Evolutionary conservation across 2,329 filamentous ascomycete genomes (phyloP), one percentile per base, ranked within the genome.

Genomic region (Aspergillus vadensis): DNA sequence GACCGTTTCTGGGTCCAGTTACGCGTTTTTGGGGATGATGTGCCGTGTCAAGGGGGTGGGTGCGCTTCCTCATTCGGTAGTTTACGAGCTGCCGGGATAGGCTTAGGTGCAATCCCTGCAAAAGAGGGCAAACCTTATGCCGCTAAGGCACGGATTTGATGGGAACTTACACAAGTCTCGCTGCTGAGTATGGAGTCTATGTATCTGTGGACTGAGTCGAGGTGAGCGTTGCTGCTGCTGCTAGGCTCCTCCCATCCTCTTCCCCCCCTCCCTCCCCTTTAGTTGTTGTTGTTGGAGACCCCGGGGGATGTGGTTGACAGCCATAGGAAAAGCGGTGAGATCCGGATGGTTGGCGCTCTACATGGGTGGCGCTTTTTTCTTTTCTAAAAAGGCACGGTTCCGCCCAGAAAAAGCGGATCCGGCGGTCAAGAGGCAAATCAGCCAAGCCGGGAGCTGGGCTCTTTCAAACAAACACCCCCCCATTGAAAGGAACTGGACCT

Each of bases 21-120:
- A 69, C 67, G 67, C 67, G 64, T 67, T 65, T 66, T 59, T 60
- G 61, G 62, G 58, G 59, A 68, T 63, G 64, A 67, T 68, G 62
- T 67, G 64, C 65, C 66, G 67, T 65, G 66, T 65, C 57, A 53
- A 61, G 47, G 47, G 44, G 51, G 41, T 14, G 30, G 60, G 21
- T 52, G 49, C 47, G 49, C 41, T 63, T 12, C 63, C 64, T 55
- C 48, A 58, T 59, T 43, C 15, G 54, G 66, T 39, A 67, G 53
- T 57, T 32, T 52, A 57, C 63, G 59, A 65, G 52, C 58, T 67
- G 56, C 65, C 63, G 58, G 48, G 64, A 65, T 62, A 32, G 64
- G 64, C 30, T 67, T 67, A 66, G 63, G 27, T 39, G 17, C 51
- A 32, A 63, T 62, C 60, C 55, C 57, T 65, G 58, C 43, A 32